Evolutionary conservation across 1,139 yeast genomes (phyloP).

Genomic region (Blastobotrys persicus): DNA sequence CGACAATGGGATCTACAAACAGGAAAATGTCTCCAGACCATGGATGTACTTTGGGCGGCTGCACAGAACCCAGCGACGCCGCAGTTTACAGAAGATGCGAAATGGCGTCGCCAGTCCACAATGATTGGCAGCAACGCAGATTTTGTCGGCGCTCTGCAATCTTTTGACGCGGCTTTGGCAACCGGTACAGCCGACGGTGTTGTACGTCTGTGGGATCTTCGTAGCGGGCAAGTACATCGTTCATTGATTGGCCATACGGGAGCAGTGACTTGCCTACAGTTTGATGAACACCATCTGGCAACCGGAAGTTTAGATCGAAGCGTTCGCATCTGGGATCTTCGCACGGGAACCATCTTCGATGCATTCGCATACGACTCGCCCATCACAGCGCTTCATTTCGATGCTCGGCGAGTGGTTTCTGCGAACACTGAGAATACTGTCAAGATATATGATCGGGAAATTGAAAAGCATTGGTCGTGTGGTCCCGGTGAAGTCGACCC

Average conservation of each 20-base stretch:
- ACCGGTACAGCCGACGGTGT: constrained; percentile 76
- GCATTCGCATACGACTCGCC: constrained; percentile 57
- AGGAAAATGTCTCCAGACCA: constrained; percentile 58
- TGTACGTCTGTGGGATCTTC: constrained; percentile 72
- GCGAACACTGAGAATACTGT: constrained; percentile 50
- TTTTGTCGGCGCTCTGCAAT: constrained; percentile 59
- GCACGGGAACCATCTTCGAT: constrained; percentile 61
- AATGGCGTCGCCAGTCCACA: constrained; percentile 27
- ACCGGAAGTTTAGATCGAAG: constrained; percentile 67
- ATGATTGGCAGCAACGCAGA: constrained; percentile 24
- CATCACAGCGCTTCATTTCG: constrained; percentile 54
- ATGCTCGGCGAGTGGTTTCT: constrained; percentile 50
- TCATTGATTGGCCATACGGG: constrained; percentile 69
- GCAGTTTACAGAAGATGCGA: constrained; percentile 18
- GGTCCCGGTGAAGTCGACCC: constrained; percentile 43
- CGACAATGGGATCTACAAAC: constrained; percentile 59
- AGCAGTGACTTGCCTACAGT: constrained; percentile 65
- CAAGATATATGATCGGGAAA: constrained; percentile 55
- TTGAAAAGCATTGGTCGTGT: constrained; percentile 51
- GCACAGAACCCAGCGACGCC: constrained; percentile 30
- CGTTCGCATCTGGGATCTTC: constrained; percentile 67
- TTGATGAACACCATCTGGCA: constrained; percentile 60
- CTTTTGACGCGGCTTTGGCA: constrained; percentile 68
- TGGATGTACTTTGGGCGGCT: constrained; percentile 60
- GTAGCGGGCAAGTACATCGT: constrained; percentile 66